Evolutionary conservation across 176 grass and related monocot species (phyloP).

Genomic region (Zizania latifolia): DNA sequence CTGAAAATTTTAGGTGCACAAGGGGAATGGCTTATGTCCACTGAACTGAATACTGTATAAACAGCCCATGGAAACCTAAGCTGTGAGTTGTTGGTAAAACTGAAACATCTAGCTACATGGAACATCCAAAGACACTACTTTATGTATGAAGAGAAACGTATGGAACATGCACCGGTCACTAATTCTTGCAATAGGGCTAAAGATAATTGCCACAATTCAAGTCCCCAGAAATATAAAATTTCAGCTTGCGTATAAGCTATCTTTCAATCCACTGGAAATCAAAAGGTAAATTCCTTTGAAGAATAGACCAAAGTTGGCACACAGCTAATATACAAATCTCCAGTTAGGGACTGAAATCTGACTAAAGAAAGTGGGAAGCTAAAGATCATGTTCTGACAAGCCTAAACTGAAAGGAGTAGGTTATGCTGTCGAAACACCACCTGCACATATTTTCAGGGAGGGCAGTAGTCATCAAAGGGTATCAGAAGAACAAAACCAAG

Average conservation of each 20-base stretch:
- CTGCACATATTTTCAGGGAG: not conserved
- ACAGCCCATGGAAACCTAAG: not conserved
- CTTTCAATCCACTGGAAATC: not conserved
- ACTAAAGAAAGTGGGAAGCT: not conserved
- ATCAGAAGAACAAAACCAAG: not conserved
- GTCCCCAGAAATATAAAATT: not conserved
- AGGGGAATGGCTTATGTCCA: not conserved
- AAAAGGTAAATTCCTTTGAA: not conserved
- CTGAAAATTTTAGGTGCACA: not conserved
- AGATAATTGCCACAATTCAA: not conserved
- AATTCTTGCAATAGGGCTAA: not conserved
- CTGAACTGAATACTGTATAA: not conserved
- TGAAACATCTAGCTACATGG: conserved; percentile 27
- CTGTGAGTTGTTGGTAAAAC: not conserved
- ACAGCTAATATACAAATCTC: not conserved
- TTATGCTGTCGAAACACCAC: not conserved
- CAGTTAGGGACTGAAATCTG: not conserved
- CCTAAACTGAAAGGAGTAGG: not conserved
- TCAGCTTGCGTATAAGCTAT: not conserved
- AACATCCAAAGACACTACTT: conserved; percentile 6
- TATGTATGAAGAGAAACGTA: not conserved
- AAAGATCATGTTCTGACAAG: not conserved
- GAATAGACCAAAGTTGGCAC: not conserved
- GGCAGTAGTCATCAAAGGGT: not conserved
- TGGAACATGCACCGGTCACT: not conserved